Conservation (phyloP, 2,329 filamentous ascomycete species). For the Bipolaris bicolor region DNA sequence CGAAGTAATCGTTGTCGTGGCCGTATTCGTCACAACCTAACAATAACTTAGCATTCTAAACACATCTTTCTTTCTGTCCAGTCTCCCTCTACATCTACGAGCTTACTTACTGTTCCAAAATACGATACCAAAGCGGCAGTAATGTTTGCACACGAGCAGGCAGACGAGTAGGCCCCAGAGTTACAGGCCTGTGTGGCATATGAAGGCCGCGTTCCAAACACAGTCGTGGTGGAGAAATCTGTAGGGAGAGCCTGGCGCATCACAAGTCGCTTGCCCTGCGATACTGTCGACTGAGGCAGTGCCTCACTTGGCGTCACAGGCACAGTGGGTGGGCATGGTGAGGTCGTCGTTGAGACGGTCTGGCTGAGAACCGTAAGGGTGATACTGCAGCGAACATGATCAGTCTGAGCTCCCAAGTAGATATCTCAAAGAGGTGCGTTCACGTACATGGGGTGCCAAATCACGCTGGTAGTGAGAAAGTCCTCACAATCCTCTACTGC, state of each 20-base stretch:
- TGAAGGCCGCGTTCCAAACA: constrained; percentile 27
- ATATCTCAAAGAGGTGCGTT: background rate
- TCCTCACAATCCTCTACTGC: constrained; percentile 28
- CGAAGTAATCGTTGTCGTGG: constrained; percentile 20
- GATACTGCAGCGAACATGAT: constrained; percentile 3
- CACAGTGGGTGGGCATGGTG: constrained; percentile 13
- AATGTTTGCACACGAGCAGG: constrained; percentile 36
- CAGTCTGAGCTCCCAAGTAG: background rate
- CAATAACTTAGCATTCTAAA: constrained; percentile 7
- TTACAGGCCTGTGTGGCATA: constrained; percentile 31
- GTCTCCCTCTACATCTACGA: too few relatives aligned
- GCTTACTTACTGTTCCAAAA: constrained; percentile 30
- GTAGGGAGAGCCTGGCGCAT: constrained; percentile 18
- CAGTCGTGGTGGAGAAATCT: constrained; percentile 21
- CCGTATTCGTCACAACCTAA: constrained; percentile 23
- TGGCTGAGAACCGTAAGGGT: constrained; percentile 17
- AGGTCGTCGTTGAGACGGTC: constrained; percentile 17
- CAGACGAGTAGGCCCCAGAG: constrained; percentile 29
- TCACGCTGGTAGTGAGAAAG: constrained; percentile 35
- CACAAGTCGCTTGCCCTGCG: constrained; percentile 1
- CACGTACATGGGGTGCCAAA: constrained; percentile 34
- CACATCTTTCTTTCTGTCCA: background rate
- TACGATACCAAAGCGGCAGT: constrained; percentile 20
- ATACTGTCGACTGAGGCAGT: background rate
- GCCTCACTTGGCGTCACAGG: constrained; percentile 4